These are phyloP conservation scores for Salix purpurea DNA, from an alignment of 345 rosid genomes.

Conservation along the genomic window DNA sequence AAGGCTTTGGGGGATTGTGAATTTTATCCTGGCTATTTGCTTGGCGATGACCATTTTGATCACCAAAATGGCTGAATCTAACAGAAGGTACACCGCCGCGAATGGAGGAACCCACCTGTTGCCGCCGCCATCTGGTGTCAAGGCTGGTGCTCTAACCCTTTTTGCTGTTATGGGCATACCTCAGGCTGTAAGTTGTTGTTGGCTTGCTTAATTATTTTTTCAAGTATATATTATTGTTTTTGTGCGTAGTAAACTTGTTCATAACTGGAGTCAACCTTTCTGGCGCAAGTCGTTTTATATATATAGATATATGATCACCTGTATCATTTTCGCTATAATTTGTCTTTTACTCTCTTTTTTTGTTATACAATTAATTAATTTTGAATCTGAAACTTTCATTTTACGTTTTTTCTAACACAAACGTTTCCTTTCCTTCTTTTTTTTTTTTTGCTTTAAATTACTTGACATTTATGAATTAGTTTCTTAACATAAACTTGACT, in stretches of 20 bases:
- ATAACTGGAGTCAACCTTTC: no score
- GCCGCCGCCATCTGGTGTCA: constrained; percentile 43
- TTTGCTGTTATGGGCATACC: constrained; percentile 78
- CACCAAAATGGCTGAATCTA: constrained; percentile 57
- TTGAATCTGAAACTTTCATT: no score
- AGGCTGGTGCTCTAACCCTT: constrained; percentile 53
- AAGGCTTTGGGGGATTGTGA: constrained; percentile 66
- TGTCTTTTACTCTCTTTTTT: no score
- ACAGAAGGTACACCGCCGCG: constrained; percentile 21
- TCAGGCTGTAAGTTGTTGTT: constrained; percentile 47
- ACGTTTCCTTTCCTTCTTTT: no score
- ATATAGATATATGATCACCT: no score
- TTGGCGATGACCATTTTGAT: constrained; percentile 48
- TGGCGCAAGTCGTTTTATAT: no score
- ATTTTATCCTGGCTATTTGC: constrained; percentile 56
- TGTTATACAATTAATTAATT: no score
- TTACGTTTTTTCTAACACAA: no score
- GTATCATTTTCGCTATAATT: no score
- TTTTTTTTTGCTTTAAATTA: background rate
- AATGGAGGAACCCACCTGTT: background rate
- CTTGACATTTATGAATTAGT: background rate
- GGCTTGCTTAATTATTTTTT: background rate
- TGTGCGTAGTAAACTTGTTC: no score
- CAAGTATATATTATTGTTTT: background rate
- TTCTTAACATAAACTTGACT: background rate